These are phyloP conservation scores for Garcia nutans DNA, from an alignment of 345 rosid genomes.

Conservation along the genomic window DNA sequence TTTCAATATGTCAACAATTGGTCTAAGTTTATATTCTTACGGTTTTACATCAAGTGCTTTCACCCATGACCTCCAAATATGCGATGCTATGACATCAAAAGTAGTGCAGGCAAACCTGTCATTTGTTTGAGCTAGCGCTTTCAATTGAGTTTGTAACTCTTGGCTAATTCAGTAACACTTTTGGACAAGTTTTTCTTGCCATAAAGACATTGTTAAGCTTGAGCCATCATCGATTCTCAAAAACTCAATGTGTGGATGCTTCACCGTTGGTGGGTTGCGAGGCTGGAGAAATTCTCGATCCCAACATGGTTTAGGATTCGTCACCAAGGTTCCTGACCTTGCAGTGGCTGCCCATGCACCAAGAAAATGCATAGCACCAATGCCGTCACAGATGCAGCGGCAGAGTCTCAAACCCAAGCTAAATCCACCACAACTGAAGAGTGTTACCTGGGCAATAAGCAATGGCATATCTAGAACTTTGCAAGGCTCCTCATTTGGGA, in stretches of 20 bases:
- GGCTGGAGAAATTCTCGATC: conserved; percentile 65
- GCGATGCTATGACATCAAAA: conserved; percentile 90
- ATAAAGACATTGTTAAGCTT: conserved; percentile 54
- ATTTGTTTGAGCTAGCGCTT: conserved; percentile 48
- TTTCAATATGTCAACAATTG: conserved; percentile 30
- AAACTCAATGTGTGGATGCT: conserved; percentile 64
- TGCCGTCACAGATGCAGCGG: conserved; percentile 87
- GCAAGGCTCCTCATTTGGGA: conserved; percentile 71
- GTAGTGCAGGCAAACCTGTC: conserved; percentile 47
- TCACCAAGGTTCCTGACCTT: conserved; percentile 47
- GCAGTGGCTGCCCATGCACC: conserved; percentile 75
- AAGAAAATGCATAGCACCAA: conserved; percentile 92
- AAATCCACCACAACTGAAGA: conserved; percentile 78
- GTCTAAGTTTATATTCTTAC: conserved; percentile 59
- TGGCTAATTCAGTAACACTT: conserved; percentile 69
- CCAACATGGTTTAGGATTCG: conserved; percentile 73
- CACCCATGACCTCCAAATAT: conserved; percentile 94
- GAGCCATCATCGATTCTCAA: conserved; percentile 71
- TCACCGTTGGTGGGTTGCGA: conserved; percentile 60
- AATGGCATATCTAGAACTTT: conserved; percentile 78
- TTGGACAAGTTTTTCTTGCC: conserved; percentile 69
- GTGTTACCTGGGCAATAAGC: conserved; percentile 76
- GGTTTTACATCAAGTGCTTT: conserved; percentile 81
- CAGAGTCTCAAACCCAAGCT: conserved; percentile 83
- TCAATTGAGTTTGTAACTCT: conserved; percentile 60